Conservation (phyloP, 148 eudicot species). For the Bassia scoparia region DNA sequence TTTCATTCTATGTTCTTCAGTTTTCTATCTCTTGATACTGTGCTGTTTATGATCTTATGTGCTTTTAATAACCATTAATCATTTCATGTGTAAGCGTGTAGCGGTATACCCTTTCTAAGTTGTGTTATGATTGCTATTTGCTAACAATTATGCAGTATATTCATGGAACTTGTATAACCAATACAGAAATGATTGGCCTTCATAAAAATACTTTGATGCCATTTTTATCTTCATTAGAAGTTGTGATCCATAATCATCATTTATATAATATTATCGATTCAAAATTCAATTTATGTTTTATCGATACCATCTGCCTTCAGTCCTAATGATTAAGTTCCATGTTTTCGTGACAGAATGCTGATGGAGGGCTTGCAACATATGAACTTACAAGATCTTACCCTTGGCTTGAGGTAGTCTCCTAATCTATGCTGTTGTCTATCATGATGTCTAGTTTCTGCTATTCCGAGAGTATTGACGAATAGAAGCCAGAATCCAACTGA, state of each 20-base stretch:
- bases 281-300: neutral
- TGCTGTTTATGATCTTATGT: neutral
- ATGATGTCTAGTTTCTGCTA: neutral
- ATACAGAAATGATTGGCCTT: neutral
- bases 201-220: too few species aligned
- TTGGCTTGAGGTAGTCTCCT: conserved; percentile 80
- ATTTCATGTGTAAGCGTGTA: too few species aligned
- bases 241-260: too few species aligned
- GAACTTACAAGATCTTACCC: conserved; percentile 93
- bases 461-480: neutral
- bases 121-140: neutral
- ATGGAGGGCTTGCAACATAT: conserved; percentile 93
- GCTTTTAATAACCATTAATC: neutral
- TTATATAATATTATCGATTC: neutral
- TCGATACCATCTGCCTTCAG: neutral
- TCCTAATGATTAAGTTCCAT: conserved; percentile 1
- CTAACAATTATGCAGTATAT: neutral
- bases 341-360: conserved; percentile 52
- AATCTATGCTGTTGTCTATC: neutral
- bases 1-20: too few species aligned
- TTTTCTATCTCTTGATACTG: too few species aligned
- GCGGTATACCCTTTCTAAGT: too few species aligned
- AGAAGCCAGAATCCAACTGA: neutral
- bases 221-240: too few species aligned
- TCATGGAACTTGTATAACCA: neutral